Evolutionary conservation across 257 asterid species (phyloP).

Genomic region (Nicotiana undulata): DNA sequence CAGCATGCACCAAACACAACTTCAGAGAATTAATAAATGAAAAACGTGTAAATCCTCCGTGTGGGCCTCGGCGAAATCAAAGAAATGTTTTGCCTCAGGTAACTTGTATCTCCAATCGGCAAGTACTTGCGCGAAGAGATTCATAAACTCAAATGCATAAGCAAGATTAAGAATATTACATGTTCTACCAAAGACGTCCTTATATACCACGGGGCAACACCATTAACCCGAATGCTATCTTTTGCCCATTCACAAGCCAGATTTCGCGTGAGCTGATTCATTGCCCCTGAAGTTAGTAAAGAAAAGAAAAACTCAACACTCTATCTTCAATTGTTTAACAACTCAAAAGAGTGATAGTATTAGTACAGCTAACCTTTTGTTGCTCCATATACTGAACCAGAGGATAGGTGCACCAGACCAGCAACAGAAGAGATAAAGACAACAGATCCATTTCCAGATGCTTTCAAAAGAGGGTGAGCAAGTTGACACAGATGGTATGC

Average conservation of each 20-base stretch:
- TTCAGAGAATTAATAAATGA: neutral
- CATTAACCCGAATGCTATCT: constrained; percentile 81
- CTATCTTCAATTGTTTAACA: neutral
- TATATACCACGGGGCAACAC: constrained; percentile 94
- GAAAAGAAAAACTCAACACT: neutral
- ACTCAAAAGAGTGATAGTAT: neutral
- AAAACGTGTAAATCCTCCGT: neutral
- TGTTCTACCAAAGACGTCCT: constrained; percentile 67
- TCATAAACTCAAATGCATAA: neutral
- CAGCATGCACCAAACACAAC: neutral
- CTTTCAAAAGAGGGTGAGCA: constrained; percentile 79
- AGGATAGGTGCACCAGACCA: constrained; percentile 54
- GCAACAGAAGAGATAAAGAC: constrained; percentile 88
- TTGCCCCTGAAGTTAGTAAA: constrained; percentile 54
- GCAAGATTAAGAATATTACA: constrained; percentile 34
- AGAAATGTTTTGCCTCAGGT: neutral
- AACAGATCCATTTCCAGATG: constrained; percentile 60
- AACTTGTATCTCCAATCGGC: neutral
- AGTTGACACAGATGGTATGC: constrained; percentile 83
- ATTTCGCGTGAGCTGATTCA: constrained; percentile 83
- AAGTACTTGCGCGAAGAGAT: neutral
- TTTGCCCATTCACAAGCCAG: constrained; percentile 98
- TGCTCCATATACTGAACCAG: constrained; percentile 90
- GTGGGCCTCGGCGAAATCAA: neutral
- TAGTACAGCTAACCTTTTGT: constrained; percentile 51